These are phyloP conservation scores for Microdochium nivale DNA, from an alignment of 2,329 filamentous ascomycete genomes.

Conservation along the genomic window DNA sequence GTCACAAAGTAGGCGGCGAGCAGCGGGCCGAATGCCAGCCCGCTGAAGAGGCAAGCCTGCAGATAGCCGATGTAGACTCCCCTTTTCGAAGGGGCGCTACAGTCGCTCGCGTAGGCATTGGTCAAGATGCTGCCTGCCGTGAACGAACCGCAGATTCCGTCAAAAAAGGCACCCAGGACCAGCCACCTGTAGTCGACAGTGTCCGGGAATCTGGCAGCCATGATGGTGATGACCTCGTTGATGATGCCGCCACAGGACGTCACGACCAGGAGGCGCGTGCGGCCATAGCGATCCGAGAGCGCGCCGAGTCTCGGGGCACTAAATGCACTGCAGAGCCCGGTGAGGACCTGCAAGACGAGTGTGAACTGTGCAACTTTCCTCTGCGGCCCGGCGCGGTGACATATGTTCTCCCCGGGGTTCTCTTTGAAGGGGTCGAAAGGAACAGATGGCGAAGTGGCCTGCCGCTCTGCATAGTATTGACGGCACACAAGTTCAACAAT, in stretches of 20 bases:
- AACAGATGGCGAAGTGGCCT: conserved; percentile 47
- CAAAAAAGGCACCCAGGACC: conserved; percentile 65
- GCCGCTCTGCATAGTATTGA: conserved; percentile 67
- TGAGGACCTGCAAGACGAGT: conserved; percentile 64
- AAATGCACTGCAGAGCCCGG: conserved; percentile 71
- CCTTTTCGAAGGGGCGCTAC: conserved; percentile 69
- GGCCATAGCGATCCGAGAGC: conserved; percentile 79
- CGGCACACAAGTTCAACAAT: conserved; percentile 78
- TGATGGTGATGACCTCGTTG: conserved; percentile 67
- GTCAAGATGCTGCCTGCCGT: conserved; percentile 68
- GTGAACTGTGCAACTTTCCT: conserved; percentile 69
- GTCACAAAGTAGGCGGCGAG: conserved; percentile 73
- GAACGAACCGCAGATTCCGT: conserved; percentile 83
- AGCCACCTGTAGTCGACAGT: conserved; percentile 69
- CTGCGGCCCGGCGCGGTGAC: conserved; percentile 71
- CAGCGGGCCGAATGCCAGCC: conserved; percentile 81
- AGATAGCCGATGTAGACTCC: conserved; percentile 83
- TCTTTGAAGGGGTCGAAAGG: conserved; percentile 56
- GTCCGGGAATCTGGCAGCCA: conserved; percentile 69
- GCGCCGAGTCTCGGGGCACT: conserved; percentile 76
- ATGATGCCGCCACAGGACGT: conserved; percentile 67
- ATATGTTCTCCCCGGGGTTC: conserved; percentile 68
- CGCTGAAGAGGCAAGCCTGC: conserved; percentile 79
- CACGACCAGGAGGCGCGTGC: conserved; percentile 64
- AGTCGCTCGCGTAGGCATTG: conserved; percentile 85